phyloP scores from a whole-genome alignment of 495 filamentous ascomycete species.

The Xylaria curta region DNA sequence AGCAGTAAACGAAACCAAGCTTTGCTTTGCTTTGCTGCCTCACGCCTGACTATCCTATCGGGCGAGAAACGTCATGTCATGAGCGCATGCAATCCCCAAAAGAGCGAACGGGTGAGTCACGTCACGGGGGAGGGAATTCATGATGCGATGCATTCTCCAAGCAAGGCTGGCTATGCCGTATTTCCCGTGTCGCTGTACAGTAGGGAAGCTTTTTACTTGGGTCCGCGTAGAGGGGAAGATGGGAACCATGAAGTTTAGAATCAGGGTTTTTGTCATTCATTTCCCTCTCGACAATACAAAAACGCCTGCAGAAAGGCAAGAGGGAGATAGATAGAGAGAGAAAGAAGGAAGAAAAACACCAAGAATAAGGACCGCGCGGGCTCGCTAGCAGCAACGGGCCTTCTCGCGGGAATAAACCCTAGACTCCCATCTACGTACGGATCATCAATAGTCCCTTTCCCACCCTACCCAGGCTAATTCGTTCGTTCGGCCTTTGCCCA shows the following conservation, averaged over 20 bases:
- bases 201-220: neutral
- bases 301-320: constrained; percentile 21
- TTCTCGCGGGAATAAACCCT: constrained; percentile 5
- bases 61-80: neutral
- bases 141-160: neutral
- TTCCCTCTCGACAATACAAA: constrained; percentile 26
- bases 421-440: constrained; percentile 1
- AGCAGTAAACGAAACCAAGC: neutral
- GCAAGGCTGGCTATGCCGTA: neutral
- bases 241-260: neutral
- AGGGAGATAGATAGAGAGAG: neutral
- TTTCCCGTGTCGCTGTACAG: neutral
- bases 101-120: neutral
- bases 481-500: constrained; percentile 6
- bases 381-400: neutral
- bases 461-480: constrained; percentile 10
- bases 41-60: neutral
- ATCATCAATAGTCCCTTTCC: constrained; percentile 16
- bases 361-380: constrained; percentile 18
- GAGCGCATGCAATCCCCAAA: neutral
- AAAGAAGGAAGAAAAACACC: neutral
- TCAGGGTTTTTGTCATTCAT: constrained; percentile 18
- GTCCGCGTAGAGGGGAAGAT: neutral
- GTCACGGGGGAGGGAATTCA: neutral
- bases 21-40: no score